These are phyloP conservation scores for Phlegmacium glaucopus DNA, from an alignment of 768 basidiomycete species.

Conservation along the genomic window DNA sequence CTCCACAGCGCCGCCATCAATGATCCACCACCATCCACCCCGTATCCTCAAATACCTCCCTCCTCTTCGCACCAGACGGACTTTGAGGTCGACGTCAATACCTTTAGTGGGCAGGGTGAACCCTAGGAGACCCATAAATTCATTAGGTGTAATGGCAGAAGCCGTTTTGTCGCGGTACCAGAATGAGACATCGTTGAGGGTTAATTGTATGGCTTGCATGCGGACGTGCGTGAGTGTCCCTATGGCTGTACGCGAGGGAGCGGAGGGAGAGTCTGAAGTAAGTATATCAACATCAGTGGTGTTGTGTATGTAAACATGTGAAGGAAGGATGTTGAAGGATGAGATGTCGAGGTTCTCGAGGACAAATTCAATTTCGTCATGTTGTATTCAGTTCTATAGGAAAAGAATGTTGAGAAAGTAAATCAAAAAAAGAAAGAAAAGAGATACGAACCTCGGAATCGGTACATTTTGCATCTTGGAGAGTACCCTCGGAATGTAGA, in stretches of 20 bases:
- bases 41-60: conserved; percentile 63
- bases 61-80: conserved; percentile 57
- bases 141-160: conserved; percentile 44
- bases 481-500: conserved; percentile 64
- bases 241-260: conserved; percentile 42
- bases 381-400: conserved; percentile 63
- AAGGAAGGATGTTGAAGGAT: conserved; percentile 61
- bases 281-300: conserved; percentile 56
- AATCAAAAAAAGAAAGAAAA: not conserved
- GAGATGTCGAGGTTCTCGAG: conserved; percentile 74
- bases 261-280: conserved; percentile 33
- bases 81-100: conserved; percentile 63
- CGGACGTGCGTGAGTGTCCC: conserved; percentile 66
- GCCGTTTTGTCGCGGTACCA: conserved; percentile 65
- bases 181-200: conserved; percentile 66
- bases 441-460: conserved; percentile 42
- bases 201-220: conserved; percentile 61
- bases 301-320: conserved; percentile 69
- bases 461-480: conserved; percentile 47
- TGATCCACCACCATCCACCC: conserved; percentile 49
- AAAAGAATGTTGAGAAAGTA: not conserved
- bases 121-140: conserved; percentile 60
- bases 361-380: conserved; percentile 65
- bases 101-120: conserved; percentile 64
- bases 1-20: conserved; percentile 66